Base-by-base conservation (phyloP, 2,329 filamentous ascomycete genomes). In the Lecanoromycetidae sp. region DNA sequence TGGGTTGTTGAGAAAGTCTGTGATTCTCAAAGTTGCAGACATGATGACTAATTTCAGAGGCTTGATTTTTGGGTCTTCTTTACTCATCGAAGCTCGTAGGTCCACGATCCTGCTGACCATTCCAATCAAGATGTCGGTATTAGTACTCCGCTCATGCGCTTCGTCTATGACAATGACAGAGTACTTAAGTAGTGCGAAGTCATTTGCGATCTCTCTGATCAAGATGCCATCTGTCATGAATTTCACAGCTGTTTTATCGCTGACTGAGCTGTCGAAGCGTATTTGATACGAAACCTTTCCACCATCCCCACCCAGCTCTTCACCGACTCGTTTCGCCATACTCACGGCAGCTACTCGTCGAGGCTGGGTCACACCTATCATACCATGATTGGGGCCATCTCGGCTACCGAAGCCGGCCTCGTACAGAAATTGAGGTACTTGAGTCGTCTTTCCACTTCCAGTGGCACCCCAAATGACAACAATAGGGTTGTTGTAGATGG, bases 181-280 rank as follows among this genome's bases (percentile, higher is more conserved):
- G 63, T 98, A 98, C 57, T 93, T 93, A 41, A 75, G 78, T 36
- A 98, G 67, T 0, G 86, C 75, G 58, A 96, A 87, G 60, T 98
- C 91, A 54, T 91, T 81, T 0, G 85, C 81, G 45, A 95, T 82
- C 64, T 98, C 91, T 48, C 91, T 81, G 8, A 98, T 74, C 50
- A 98, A 70, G 23, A 98, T 87, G 74, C 91, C 91, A 63, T 98
- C 91, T 0, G 91, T 98, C 88, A 98, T 95, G 67, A 96, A 98
- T 63, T 98, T 98, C 62, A 98, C 78, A 5, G 86, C 84, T 0
- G 91, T 98, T 44, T 87, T 82, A 23, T 79, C 71, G 40, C 80
- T 78, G 1, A 84, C 80, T 0, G 81, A 90, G 41, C 83, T 87
- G 60, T 98, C 91, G 55, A 96, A 98, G 20, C 93, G 83, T 57